These are phyloP conservation scores for Dictyostelium capitatum DNA, from an alignment of 78 protist genomes.

Conservation along the genomic window DNA sequence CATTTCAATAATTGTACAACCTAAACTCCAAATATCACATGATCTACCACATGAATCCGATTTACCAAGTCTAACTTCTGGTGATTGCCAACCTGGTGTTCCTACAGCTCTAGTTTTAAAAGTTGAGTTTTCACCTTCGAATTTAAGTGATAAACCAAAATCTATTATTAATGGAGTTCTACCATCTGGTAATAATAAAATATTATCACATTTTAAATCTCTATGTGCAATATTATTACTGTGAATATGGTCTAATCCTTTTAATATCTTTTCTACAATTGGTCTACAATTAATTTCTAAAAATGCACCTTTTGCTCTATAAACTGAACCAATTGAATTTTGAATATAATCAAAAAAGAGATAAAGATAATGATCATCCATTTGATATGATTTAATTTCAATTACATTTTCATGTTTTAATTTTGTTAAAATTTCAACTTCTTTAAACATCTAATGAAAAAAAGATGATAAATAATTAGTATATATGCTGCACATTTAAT, in stretches of 20 bases:
- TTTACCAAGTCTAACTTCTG: slow-evolving; percentile 90
- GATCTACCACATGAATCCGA: no score
- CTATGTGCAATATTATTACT: slow-evolving; percentile 90
- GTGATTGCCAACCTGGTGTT: slow-evolving; percentile 94
- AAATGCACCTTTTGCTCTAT: slow-evolving; percentile 83
- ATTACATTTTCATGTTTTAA: slow-evolving; percentile 91
- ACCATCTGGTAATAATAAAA: no score
- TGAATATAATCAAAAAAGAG: slow-evolving; percentile 95
- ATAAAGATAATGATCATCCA: slow-evolving; percentile 75
- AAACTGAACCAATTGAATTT: slow-evolving; percentile 19
- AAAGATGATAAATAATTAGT: no score
- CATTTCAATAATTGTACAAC: slow-evolving; percentile 97
- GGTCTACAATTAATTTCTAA: slow-evolving; percentile 90
- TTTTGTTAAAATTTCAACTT: slow-evolving; percentile 87
- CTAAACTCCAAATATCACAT: slow-evolving; percentile 98
- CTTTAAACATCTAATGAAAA: slow-evolving; percentile 17
- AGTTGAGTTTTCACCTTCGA: slow-evolving; percentile 5
- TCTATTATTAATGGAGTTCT: slow-evolving; percentile 76
- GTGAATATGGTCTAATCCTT: slow-evolving; percentile 92
- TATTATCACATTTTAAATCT: slow-evolving; percentile 92
- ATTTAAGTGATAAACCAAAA: slow-evolving; percentile 94
- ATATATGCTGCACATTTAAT: no score
- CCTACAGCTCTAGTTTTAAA: slow-evolving; percentile 32
- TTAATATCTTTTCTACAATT: slow-evolving; percentile 87
- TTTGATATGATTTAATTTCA: slow-evolving; percentile 70